Evolutionary conservation across 805 yeast species (phyloP), one percentile per base, ranked within the genome.

Genomic region (Candida corydali): DNA sequence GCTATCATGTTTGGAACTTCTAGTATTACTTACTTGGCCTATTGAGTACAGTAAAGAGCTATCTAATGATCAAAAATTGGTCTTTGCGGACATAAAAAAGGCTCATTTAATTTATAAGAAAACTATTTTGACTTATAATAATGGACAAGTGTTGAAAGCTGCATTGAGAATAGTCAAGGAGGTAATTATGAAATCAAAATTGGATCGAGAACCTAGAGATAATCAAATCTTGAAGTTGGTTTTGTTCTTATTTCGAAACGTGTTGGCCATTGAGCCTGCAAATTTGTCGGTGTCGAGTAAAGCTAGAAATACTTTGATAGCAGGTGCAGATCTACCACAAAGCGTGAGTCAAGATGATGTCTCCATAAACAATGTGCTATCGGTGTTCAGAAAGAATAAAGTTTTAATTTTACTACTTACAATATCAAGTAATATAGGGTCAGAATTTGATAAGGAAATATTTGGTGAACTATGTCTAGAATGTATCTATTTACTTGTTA

Each of bases 21-120:
- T 93, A 40, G 95, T 86, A 1, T 76, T 86, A 2, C 66, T 93
- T 51, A 84, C 96, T 0, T 84, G 95, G 86, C 98, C 98, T 0
- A 54, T 84, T 5, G 78, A 78, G 23, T 55, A 86, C n/a, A 73
- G 66, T 35, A 59, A 72, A 8, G 76, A 75, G n/a, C 71, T 81
- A 3, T 65, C 81, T 0, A 65, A 65, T 15, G 76, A 75, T 37
- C 86, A 84, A 47, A 65, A 76, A 28, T 61, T 68, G 15, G 66
- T 75, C 26, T 82, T 74, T 51, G 66, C 80, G 8, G 76, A 76
- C 36, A 63, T 89, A 33, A 77, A 78, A 44, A 78, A 75, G 41
- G 74, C 80, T 18, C 96, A 88, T 44, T 49, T 81, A 19, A 50
- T 58, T 3, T 93, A 91, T 57, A 93, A 91, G 55, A 77, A 78